Percentiles rank a stretch among this genome's conserved stretches.
Evolutionary conservation across 345 rosid species (phyloP).

Genomic region (Alliaria petiolata): DNA sequence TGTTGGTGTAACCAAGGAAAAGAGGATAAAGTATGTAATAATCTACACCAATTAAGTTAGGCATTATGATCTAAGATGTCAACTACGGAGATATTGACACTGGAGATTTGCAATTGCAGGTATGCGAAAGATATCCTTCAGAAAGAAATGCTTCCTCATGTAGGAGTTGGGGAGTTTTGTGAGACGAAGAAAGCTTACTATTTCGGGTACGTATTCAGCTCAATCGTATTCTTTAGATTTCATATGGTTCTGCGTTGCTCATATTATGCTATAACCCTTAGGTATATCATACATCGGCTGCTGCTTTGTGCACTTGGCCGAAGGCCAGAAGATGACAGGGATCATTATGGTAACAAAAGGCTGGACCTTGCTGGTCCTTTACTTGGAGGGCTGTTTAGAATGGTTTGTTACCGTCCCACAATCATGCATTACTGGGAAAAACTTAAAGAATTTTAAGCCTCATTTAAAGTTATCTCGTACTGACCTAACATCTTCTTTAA

Average conservation of each 20-base stretch:
- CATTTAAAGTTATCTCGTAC: background rate
- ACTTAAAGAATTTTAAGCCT: background rate
- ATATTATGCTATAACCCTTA: conserved; percentile 27
- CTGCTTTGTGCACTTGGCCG: conserved; percentile 92
- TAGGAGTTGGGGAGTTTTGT: conserved; percentile 85
- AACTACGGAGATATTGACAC: conserved; percentile 21
- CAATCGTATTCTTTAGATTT: background rate
- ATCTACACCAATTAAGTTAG: conserved; percentile 25
- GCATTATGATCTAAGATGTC: conserved; percentile 10
- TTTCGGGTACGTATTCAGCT: conserved; percentile 67
- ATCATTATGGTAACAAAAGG: conserved; percentile 99
- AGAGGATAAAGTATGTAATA: conserved; percentile 88
- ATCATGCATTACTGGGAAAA: background rate
- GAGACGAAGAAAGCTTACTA: conserved; percentile 98
- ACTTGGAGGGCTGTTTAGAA: conserved; percentile 95
- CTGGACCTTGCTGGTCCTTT: conserved; percentile 99
- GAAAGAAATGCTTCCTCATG: conserved; percentile 99
- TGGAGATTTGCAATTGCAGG: conserved; percentile 41
- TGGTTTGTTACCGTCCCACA: conserved; percentile 47
- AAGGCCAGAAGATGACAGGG: conserved; percentile 96
- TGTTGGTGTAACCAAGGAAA: conserved; percentile 91
- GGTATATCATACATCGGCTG: conserved; percentile 89
- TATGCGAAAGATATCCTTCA: conserved; percentile 97
- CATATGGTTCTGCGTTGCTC: conserved; percentile 2
- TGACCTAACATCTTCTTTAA: conserved; percentile 3